These are phyloP conservation scores for Potentilla sterilis DNA, from an alignment of 306 rosid species.

Conservation along the genomic window DNA sequence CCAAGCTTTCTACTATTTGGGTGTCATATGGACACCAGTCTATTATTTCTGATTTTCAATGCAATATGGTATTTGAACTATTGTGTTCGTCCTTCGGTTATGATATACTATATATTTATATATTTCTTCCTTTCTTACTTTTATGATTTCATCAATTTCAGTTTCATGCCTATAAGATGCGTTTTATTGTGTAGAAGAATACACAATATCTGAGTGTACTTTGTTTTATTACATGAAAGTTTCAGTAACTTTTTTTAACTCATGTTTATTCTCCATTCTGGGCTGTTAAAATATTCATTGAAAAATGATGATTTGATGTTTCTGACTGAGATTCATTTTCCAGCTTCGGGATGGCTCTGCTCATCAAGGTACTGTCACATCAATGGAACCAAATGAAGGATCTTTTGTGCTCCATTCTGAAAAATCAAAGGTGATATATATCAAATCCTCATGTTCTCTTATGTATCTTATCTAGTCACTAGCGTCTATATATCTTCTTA, in stretches of 20 bases:
- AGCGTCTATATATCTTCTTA: too few relatives aligned
- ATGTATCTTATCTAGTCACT: too few relatives aligned
- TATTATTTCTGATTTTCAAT: not conserved
- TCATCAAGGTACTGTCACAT: conserved; percentile 89
- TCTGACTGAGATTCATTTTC: conserved; percentile 17
- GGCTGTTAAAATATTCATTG: not conserved
- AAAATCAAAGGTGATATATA: conserved; percentile 48
- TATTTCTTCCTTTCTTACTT: not conserved
- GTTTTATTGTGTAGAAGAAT: not conserved
- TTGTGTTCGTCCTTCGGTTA: not conserved
- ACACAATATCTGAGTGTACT: too few relatives aligned
- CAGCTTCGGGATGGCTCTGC: conserved; percentile 90
- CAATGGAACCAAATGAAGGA: conserved; percentile 91
- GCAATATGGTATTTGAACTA: not conserved
- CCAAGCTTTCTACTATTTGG: not conserved
- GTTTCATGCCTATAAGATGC: not conserved
- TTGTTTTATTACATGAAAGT: too few relatives aligned
- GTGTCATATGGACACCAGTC: not conserved
- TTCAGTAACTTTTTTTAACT: too few relatives aligned
- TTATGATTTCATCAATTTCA: not conserved
- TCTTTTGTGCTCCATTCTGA: conserved; percentile 83
- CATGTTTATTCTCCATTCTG: not conserved
- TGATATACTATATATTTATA: not conserved
- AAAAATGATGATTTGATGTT: conserved; percentile 6
- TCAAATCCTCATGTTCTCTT: too few relatives aligned